Evolutionary conservation across 2,329 filamentous ascomycete genomes (phyloP).

Genomic region (Helotiales sp.): DNA sequence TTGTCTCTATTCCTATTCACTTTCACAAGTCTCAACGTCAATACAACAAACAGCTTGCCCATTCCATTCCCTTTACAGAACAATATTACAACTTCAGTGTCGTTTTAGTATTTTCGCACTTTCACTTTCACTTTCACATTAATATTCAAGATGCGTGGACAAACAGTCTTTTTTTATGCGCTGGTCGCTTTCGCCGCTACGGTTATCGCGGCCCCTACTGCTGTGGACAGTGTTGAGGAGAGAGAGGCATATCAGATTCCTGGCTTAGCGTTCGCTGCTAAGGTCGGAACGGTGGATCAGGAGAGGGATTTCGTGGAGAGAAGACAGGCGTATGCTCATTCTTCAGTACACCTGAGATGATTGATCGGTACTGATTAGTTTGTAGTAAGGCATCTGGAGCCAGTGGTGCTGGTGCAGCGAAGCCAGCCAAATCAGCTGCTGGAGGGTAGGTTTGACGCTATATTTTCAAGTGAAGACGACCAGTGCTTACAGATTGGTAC

Average conservation of each 20-base stretch:
- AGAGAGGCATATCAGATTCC: constrained; percentile 12
- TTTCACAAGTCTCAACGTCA: neutral
- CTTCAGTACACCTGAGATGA: neutral
- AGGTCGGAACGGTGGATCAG: constrained; percentile 11
- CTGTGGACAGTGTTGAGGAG: constrained; percentile 11
- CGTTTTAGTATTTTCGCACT: constrained; percentile 6
- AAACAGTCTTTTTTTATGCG: constrained; percentile 29
- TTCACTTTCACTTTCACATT: neutral
- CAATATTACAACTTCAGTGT: constrained; percentile 16
- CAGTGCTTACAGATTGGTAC: neutral
- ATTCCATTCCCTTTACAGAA: neutral
- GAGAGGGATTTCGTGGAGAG: constrained; percentile 12
- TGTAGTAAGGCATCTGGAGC: constrained; percentile 9
- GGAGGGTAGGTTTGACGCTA: constrained; percentile 4
- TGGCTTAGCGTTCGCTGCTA: constrained; percentile 1
- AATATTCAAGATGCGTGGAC: constrained; percentile 30
- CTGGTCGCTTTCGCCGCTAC: constrained; percentile 30
- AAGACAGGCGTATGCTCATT: constrained; percentile 8
- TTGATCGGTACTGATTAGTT: neutral
- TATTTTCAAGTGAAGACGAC: neutral
- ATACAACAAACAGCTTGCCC: neutral
- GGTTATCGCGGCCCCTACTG: constrained; percentile 21
- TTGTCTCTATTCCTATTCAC: neutral
- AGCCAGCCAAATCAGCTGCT: neutral
- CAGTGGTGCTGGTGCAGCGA: constrained; percentile 5